Evolutionary conservation across 1,284 basidiomycete species (phyloP).

Genomic region (Irpex sp.): DNA sequence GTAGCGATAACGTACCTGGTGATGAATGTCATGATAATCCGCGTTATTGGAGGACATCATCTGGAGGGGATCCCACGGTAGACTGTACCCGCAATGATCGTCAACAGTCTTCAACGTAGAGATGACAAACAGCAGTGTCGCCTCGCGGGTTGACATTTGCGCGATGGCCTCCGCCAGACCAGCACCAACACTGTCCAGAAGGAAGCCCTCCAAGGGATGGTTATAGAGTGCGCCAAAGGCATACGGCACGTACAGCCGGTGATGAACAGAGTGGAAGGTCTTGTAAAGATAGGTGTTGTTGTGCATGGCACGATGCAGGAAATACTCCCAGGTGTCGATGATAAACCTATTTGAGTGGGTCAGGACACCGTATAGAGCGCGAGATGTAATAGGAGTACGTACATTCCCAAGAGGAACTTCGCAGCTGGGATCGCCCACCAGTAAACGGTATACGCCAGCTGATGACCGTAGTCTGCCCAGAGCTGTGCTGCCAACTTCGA

Average conservation of each 20-base stretch:
- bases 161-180: constrained; percentile 70
- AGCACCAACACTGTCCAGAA: constrained; percentile 86
- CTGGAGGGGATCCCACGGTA: constrained; percentile 90
- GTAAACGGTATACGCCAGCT: constrained; percentile 68
- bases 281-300: constrained; percentile 88
- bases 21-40: constrained; percentile 98
- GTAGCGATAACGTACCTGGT: constrained; percentile 56
- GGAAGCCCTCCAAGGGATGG: constrained; percentile 87
- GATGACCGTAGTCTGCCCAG: constrained; percentile 42
- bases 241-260: constrained; percentile 95
- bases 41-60: constrained; percentile 89
- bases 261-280: constrained; percentile 91
- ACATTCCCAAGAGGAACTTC: constrained; percentile 85
- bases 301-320: constrained; percentile 91
- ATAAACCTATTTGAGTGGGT: constrained; percentile 58
- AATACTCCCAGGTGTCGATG: constrained; percentile 99
- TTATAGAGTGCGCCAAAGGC: constrained; percentile 98
- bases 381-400: constrained; percentile 4
- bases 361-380: constrained; percentile 5
- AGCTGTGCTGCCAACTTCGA: constrained; percentile 21
- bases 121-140: constrained; percentile 80
- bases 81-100: constrained; percentile 91
- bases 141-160: constrained; percentile 77
- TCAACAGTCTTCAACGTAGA: constrained; percentile 94
- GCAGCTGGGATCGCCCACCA: constrained; percentile 89